Conservation (phyloP, 176 grass and related monocot genomes). For the Bonia amplexicaulis region DNA sequence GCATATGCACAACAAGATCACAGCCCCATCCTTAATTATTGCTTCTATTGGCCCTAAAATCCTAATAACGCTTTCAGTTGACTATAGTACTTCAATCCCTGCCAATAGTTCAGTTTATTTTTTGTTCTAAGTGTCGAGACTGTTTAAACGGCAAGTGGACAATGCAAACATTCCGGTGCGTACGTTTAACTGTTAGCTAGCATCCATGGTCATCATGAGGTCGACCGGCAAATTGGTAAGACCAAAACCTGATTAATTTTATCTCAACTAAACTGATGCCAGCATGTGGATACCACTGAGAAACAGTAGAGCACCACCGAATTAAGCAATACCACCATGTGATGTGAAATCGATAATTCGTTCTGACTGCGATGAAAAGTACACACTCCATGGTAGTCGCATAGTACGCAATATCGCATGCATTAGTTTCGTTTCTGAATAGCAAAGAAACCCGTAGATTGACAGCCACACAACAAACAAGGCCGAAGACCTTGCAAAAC, state of each 20-base stretch:
- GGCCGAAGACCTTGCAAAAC: not conserved
- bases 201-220: not conserved
- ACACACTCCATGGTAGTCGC: not conserved
- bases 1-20: not conserved
- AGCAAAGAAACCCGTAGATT: not conserved
- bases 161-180: not conserved
- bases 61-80: not conserved
- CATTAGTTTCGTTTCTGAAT: not conserved
- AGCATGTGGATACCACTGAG: not conserved
- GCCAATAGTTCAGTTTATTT: no score
- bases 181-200: not conserved
- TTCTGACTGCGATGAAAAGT: not conserved
- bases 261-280: not conserved
- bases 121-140: not conserved
- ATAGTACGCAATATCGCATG: slow-evolving; percentile 52
- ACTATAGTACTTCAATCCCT: not conserved
- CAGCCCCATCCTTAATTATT: not conserved
- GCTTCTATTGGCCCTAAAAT: not conserved
- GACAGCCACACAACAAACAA: not conserved
- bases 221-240: not conserved
- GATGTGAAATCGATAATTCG: not conserved
- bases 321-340: not conserved
- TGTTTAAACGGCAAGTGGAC: not conserved
- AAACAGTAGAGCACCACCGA: not conserved
- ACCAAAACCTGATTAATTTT: not conserved